Percentiles rank a stretch among this genome's conserved stretches.
Conservation (phyloP, 2,329 filamentous ascomycete genomes). For the Colletotrichum euphorbiae region DNA sequence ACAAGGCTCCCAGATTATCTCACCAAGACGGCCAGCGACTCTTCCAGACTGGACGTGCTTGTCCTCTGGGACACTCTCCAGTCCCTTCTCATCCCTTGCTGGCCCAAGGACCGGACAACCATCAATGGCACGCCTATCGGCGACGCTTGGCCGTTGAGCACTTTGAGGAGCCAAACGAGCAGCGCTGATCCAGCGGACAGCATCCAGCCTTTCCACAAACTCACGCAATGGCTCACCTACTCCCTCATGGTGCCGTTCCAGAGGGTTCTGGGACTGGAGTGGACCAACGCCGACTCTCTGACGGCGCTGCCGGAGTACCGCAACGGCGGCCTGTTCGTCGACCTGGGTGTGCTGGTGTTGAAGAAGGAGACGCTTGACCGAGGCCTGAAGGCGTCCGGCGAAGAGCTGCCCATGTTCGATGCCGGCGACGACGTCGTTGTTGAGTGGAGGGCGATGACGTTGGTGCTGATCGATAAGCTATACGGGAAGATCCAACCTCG, state of each 20-base stretch:
- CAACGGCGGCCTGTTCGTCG: slow-evolving; percentile 88
- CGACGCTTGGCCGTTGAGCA: slow-evolving; percentile 61
- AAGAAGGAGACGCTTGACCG: slow-evolving; percentile 77
- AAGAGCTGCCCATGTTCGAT: slow-evolving; percentile 69
- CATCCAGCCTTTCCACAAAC: slow-evolving; percentile 92
- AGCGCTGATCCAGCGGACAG: slow-evolving; percentile 41
- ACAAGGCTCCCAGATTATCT: slow-evolving; percentile 53
- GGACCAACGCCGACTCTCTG: slow-evolving; percentile 82
- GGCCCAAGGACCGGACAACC: slow-evolving; percentile 64
- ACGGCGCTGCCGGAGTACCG: slow-evolving; percentile 93
- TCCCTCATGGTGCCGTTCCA: slow-evolving; percentile 94
- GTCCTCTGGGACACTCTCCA: slow-evolving; percentile 58
- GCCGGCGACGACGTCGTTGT: slow-evolving; percentile 71
- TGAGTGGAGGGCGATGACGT: slow-evolving; percentile 73
- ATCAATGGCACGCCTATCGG: slow-evolving; percentile 57
- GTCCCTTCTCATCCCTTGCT: slow-evolving; percentile 58
- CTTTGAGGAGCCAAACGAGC: slow-evolving; percentile 41
- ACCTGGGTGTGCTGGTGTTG: slow-evolving; percentile 83
- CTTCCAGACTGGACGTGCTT: slow-evolving; percentile 51
- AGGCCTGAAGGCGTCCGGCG: slow-evolving; percentile 68
- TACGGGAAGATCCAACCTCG: slow-evolving; percentile 57
- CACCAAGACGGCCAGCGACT: slow-evolving; percentile 44
- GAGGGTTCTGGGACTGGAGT: slow-evolving; percentile 81
- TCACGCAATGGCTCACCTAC: slow-evolving; percentile 95
- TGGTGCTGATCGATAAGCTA: slow-evolving; percentile 69